Base-by-base conservation (phyloP, 495 filamentous ascomycete genomes). In the Daldinia concentrica region DNA sequence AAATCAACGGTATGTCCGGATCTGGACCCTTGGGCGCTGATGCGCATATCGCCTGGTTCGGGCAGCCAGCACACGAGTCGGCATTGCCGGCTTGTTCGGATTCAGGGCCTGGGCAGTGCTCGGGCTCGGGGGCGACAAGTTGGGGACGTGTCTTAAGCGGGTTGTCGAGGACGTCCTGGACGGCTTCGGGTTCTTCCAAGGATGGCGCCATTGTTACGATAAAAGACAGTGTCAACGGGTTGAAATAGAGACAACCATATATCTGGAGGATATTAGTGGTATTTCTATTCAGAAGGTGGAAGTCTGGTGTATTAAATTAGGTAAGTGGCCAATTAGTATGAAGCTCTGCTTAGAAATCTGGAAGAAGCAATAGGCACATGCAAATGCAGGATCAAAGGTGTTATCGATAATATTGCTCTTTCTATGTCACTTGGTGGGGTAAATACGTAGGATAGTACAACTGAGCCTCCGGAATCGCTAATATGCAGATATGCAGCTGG, bases 31-130 rank as follows among this genome's bases (percentile, higher is more conserved):
- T 98, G 29, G 96, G 95, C 1, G 94, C 90, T 1, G 93, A 90
- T 43, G 95, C 93, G 82, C 95, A 99, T 69, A 99, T 98, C 14
- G 86, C 79, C 85, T 99, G 94, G 81, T 99, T 99, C 3, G 95
- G 95, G 76, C 95, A 99, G 48, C 93, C 92, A 51, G 90, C 93
- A 82, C 95, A 99, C 52, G 93, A 92, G 79, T 95, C 93, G 58
- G 89, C 90, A 82, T 90, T 86, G 61, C 95, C 95, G 37, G 95
- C 95, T 73, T 89, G 79, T 69, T 93, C 85, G 27, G 92, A 95
- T 81, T 97, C 93, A 37, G 95, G 95, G 2, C 95, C 95, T 32
- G 96, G 96, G 75, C 95, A 99, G 85, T 98, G 94, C 79, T 98
- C 93, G 75, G 95, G 95, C 74, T 97, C 94, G 37, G 95, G 95